Percentiles rank a stretch among this genome's conserved stretches.
phyloP scores from a whole-genome alignment of 169 alveolate genomes.

The Neospora caninum region DNA sequence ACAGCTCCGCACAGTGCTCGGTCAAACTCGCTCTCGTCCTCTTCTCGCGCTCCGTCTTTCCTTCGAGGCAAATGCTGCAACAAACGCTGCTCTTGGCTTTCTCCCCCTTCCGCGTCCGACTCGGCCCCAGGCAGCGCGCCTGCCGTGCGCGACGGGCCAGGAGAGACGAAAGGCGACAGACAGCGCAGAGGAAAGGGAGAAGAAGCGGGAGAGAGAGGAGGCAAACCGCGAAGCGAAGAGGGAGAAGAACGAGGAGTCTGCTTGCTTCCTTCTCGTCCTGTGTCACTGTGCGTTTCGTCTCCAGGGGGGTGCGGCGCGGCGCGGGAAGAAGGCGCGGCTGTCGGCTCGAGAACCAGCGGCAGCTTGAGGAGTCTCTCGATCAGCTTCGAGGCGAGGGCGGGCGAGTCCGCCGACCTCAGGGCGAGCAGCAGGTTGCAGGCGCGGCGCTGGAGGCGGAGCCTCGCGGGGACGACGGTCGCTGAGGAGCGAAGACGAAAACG shows the following conservation, averaged over 20 bases:
- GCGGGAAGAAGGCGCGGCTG: no score
- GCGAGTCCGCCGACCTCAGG: neutral
- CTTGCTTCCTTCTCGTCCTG: no score
- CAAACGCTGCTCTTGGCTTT: no score
- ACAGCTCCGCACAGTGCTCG: neutral
- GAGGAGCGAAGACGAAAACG: neutral
- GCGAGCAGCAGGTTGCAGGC: conserved; percentile 7
- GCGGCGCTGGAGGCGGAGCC: neutral
- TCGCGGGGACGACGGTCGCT: neutral
- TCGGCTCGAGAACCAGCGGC: neutral
- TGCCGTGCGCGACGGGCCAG: no score
- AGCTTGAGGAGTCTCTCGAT: neutral
- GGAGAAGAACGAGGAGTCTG: no score
- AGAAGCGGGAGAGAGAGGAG: neutral
- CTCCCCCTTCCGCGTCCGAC: no score
- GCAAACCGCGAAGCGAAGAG: neutral
- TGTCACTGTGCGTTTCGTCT: no score
- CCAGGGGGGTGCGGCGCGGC: no score
- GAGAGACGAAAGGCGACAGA: neutral
- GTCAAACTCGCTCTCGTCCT: neutral
- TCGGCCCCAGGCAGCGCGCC: no score
- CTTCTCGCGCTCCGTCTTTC: neutral
- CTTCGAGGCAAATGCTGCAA: no score
- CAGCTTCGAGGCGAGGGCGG: conserved; percentile 1
- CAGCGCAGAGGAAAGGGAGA: neutral